Evolutionary conservation across 441 rosid genomes (phyloP), one percentile per base, ranked within the genome.

Genomic region (Erodium moschatum): DNA sequence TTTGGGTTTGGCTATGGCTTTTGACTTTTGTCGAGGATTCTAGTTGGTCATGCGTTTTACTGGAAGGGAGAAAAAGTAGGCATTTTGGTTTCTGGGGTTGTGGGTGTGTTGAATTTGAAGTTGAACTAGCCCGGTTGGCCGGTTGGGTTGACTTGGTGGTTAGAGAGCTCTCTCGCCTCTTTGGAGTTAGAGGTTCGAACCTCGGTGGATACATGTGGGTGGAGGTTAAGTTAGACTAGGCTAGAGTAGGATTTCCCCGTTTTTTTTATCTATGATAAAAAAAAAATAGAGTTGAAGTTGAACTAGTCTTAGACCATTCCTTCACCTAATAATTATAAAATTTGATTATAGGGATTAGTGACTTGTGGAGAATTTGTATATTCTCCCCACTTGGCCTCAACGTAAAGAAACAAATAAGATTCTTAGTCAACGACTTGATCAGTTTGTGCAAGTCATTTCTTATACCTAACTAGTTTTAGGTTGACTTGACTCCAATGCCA

Each of bases 361-460:
- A 40, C 11, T 40, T 6, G 7, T 40, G 13, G n/a, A 52, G 60
- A 16, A 13, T 52, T 52, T 15, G 27, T n/a, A 54, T 54, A 54
- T 54, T 54, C 61, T 15, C 8, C 61, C 61, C 61, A 54, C 61
- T 54, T 54, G 61, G 61, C 21, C 61, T 10, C 50, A 44, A 12
- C 50, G 11, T 42, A 2, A 52, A 54, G 3, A 54, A 54, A 16
- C 4, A 6, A 15, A 54, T 19, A 54, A 54, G 7, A 6, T 54
- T 54, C 61, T 54, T 54, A 16, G 20, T 33, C 38, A 33, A 33
- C 38, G 38, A 33, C 38, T 33, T 3, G 38, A 33, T 3, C 6
- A 33, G 38, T 33, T 33, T 3, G 38, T 33, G 38, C 6, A 33
- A 33, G 38, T 33, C 38, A 5, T 33, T 33, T 33, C 38, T 33